Evolutionary conservation across 805 yeast species (phyloP), one percentile per base, ranked within the genome.

Genomic region (Tetrapisispora namnaoensis): DNA sequence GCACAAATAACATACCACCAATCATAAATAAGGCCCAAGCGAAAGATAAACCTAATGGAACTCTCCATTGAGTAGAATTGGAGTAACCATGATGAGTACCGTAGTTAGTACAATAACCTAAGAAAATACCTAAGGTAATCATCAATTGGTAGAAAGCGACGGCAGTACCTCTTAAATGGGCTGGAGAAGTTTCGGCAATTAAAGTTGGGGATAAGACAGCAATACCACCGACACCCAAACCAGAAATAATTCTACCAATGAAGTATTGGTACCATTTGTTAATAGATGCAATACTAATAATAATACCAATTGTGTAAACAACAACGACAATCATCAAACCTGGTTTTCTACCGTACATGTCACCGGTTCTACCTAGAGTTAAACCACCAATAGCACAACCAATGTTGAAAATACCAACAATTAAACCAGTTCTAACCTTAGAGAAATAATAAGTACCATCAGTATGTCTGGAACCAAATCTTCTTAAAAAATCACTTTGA

Each of bases 341-440:
- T 45, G 61, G 53, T 62, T 79, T 78, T 69, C 88, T 73, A 55
- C 88, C 88, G 53, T 68, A 69, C 21, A 69, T 60, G 60, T 83
- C 87, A 56, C 78, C 85, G 30, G 71, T 51, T 58, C 74, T 79
- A 49, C 81, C 74, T 40, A 82, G 67, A 21, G 74, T 62, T 35
- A 82, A 60, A 60, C 86, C 85, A 61, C 89, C 88, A 52, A 81
- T 63, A 44, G 84, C 84, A 71, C 87, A 81, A 49, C 86, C 86
- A 55, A 80, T 67, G 64, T 81, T 80, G 71, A 82, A 82, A 48
- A 78, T 68, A 36, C 79, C 66, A 44, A 78, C 77, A 46, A 78
- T 70, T 49, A 77, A 67, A 46, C 82, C 82, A n/a, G 73, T 70
- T 59, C 79, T 68, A 22, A 71, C 71, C 49, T 72, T 66, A 9